phyloP scores from a whole-genome alignment of 1,139 yeast genomes.

The Komagataea norvegica region DNA sequence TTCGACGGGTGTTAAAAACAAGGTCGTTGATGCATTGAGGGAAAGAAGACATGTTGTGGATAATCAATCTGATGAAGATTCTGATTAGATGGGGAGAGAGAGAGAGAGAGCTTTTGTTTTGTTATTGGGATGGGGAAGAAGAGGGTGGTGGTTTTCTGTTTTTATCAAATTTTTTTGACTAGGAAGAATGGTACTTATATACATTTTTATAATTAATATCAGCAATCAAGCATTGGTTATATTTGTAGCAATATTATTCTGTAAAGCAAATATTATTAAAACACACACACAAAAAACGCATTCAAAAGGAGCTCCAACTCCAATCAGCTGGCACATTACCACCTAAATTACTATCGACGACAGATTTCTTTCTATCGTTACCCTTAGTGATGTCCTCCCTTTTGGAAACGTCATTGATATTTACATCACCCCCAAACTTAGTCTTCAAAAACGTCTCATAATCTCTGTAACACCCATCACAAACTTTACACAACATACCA shows the following conservation, averaged over 20 bases:
- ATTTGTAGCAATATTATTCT: too few species aligned
- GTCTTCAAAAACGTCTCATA: conserved; percentile 47
- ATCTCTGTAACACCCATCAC: conserved; percentile 67
- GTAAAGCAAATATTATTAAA: neutral
- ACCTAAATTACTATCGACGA: conserved; percentile 8
- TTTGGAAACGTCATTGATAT: conserved; percentile 11
- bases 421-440: conserved; percentile 27
- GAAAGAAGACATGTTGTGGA: conserved; percentile 23
- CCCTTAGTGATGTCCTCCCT: neutral
- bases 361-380: conserved; percentile 8
- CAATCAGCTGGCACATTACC: conserved; percentile 27
- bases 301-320: conserved; percentile 27
- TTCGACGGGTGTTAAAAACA: conserved; percentile 23
- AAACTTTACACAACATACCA: conserved; percentile 73
- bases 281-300: neutral
- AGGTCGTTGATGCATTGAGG: conserved; percentile 25
- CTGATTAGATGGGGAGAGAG: neutral
- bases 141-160: neutral
- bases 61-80: conserved; percentile 5
- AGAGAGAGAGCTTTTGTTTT: neutral
- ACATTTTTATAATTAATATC: too few species aligned
- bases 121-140: neutral
- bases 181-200: too few species aligned
- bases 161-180: neutral
- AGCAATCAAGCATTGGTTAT: too few species aligned